Conservation (phyloP, 495 filamentous ascomycete genomes). For the Neurospora pannonica region DNA sequence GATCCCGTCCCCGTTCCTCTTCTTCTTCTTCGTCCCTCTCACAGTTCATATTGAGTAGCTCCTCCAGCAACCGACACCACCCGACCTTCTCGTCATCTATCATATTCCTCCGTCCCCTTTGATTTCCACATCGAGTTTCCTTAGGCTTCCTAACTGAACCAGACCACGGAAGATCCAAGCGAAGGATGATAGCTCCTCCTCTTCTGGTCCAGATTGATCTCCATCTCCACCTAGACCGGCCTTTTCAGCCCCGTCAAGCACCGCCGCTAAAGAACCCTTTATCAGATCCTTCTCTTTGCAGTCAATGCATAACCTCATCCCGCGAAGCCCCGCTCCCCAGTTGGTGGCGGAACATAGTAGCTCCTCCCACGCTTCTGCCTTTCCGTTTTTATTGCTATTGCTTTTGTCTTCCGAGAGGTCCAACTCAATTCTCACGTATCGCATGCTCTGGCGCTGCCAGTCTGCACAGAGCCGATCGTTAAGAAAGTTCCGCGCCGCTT, state of each 20-base stretch:
- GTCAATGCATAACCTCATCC: conserved; percentile 13
- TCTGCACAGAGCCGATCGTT: not conserved
- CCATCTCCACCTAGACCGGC: not conserved
- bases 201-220: not conserved
- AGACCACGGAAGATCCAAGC: conserved; percentile 4
- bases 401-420: not conserved
- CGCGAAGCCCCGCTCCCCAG: conserved; percentile 17
- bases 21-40: not conserved
- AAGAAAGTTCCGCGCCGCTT: conserved; percentile 15
- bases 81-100: not conserved
- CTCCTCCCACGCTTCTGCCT: conserved; percentile 15
- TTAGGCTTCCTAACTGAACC: conserved; percentile 1
- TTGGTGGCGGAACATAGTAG: conserved; percentile 15
- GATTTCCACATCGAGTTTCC: conserved; percentile 11
- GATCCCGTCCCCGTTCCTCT: not conserved
- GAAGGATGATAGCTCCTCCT: not conserved
- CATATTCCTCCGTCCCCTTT: not conserved
- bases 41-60: not conserved
- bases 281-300: not conserved
- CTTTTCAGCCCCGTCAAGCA: not conserved
- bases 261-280: not conserved
- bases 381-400: not conserved
- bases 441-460: conserved; percentile 28
- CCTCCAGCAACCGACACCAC: conserved; percentile 3
- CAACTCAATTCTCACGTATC: conserved; percentile 22